A percentile compares a stretch with the other conserved stretches of the same genome.
These are phyloP conservation scores for Acidomyces sp. DNA, from an alignment of 495 filamentous ascomycete genomes.

Conservation along the genomic window DNA sequence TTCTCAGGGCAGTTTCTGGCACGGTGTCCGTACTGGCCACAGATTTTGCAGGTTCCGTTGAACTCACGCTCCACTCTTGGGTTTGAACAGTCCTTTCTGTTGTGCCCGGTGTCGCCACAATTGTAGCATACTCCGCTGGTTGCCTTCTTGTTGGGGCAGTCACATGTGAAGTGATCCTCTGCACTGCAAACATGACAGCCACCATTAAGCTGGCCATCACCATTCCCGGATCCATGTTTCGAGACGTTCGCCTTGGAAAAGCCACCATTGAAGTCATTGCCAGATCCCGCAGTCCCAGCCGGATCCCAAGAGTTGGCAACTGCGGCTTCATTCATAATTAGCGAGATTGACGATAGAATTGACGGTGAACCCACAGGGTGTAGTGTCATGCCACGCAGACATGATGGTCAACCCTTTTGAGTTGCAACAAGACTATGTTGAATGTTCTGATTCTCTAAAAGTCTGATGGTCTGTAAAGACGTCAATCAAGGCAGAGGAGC, in stretches of 20 bases:
- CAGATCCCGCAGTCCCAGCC: constrained; percentile 15
- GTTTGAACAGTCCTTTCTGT: constrained; percentile 55
- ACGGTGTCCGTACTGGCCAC: constrained; percentile 53
- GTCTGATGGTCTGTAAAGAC: no score
- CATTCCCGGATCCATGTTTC: constrained; percentile 10
- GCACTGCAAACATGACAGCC: constrained; percentile 35
- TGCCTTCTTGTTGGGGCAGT: constrained; percentile 41
- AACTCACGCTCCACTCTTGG: constrained; percentile 41
- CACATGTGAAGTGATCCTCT: constrained; percentile 43
- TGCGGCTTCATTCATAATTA: background rate
- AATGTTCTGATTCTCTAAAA: no score
- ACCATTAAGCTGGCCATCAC: constrained; percentile 9
- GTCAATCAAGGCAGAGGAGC: no score
- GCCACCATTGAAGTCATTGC: constrained; percentile 9
- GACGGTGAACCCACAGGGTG: background rate
- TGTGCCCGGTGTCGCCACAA: constrained; percentile 60
- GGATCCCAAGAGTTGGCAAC: constrained; percentile 13
- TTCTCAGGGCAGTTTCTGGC: constrained; percentile 58
- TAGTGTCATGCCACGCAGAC: constrained; percentile 10
- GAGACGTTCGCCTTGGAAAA: constrained; percentile 9
- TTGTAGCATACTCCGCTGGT: constrained; percentile 55
- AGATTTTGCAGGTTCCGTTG: constrained; percentile 58
- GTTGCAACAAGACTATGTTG: no score
- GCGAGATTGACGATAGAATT: background rate
- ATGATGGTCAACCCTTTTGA: no score